Conservation (phyloP, 768 basidiomycete species). For the Trametes maxima region DNA sequence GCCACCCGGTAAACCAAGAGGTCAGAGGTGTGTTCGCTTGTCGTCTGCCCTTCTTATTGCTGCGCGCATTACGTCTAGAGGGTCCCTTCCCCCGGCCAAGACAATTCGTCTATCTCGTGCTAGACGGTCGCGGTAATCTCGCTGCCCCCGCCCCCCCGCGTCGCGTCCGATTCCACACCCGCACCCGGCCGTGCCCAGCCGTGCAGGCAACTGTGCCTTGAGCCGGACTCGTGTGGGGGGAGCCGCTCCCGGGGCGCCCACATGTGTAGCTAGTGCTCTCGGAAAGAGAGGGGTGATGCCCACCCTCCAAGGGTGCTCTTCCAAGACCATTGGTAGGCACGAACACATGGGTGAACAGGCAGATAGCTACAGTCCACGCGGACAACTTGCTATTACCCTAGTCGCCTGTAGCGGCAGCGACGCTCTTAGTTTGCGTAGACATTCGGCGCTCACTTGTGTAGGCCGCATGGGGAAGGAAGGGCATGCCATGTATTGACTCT, state of each 20-base stretch:
- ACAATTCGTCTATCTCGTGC: constrained; percentile 11
- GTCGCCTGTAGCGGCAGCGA: constrained; percentile 17
- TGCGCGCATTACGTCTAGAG: constrained; percentile 10
- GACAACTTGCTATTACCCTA: constrained; percentile 1
- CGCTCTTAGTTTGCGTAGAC: constrained; percentile 9
- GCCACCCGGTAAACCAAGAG: not conserved
- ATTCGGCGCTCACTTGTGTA: not conserved
- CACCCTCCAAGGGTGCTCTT: too few relatives aligned
- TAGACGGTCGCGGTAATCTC: constrained; percentile 2
- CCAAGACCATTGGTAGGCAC: not conserved
- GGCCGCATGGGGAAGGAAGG: too few relatives aligned
- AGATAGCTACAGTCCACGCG: constrained; percentile 17
- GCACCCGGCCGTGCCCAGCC: not conserved
- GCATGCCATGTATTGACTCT: too few relatives aligned
- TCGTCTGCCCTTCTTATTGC: not conserved
- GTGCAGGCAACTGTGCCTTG: not conserved
- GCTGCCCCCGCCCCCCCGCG: not conserved
- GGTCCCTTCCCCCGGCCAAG: not conserved
- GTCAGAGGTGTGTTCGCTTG: not conserved
- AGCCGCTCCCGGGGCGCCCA: not conserved
- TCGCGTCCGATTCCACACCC: not conserved
- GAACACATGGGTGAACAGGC: not conserved
- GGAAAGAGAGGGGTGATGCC: too few relatives aligned
- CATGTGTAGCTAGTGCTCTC: not conserved
- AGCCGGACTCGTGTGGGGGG: not conserved